Evolutionary conservation across 495 filamentous ascomycete genomes (phyloP).

Genomic region (Tuber microsphaerosporum): DNA sequence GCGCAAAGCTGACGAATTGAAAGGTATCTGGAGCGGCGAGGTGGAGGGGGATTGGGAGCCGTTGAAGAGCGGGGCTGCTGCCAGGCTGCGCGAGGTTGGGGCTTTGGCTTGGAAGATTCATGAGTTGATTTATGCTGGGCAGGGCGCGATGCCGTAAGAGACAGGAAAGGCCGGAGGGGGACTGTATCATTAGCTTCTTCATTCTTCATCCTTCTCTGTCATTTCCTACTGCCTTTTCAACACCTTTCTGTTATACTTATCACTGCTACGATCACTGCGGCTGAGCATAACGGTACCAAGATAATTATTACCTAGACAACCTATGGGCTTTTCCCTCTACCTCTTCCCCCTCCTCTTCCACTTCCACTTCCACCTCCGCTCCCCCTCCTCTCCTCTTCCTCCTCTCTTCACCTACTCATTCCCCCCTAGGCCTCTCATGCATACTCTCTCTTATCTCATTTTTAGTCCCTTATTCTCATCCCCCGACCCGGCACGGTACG

Average conservation of each 20-base stretch:
- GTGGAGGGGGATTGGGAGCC: constrained; percentile 36
- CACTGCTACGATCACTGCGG: neutral
- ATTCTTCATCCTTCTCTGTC: constrained; percentile 9
- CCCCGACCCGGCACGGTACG: neutral
- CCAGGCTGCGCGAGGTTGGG: constrained; percentile 24
- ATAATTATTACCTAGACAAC: neutral
- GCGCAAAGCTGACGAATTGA: constrained; percentile 25
- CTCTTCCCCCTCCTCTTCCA: neutral
- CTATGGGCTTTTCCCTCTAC: neutral
- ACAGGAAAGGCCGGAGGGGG: neutral
- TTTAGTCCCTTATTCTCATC: neutral
- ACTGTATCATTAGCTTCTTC: constrained; percentile 8
- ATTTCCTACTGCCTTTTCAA: neutral
- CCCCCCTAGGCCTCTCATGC: neutral
- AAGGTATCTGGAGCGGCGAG: constrained; percentile 31
- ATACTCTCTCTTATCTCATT: neutral
- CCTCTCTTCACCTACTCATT: neutral
- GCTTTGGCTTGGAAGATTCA: constrained; percentile 28
- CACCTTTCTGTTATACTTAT: neutral
- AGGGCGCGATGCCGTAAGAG: neutral
- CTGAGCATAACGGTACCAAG: neutral
- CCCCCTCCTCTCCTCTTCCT: neutral
- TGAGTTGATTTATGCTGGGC: constrained; percentile 16
- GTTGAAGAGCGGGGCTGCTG: constrained; percentile 36
- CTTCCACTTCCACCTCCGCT: neutral